A percentile compares a stretch with the other conserved stretches of the same genome.
Evolutionary conservation across 2,329 filamentous ascomycete genomes (phyloP).

Genomic region (Exophiala calicioides): DNA sequence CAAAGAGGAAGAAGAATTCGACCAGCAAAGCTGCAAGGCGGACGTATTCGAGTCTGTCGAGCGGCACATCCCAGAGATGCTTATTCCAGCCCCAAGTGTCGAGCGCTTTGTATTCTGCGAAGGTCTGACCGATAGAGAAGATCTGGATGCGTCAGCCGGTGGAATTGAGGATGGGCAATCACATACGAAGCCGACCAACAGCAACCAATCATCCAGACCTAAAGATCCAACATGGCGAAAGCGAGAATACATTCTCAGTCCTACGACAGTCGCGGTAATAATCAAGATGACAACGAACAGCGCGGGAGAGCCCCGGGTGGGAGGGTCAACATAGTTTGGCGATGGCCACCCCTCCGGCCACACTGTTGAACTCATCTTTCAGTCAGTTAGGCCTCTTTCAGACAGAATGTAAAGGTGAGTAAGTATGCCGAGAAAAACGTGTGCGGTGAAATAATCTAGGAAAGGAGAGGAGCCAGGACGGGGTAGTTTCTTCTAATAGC

Average conservation of each 20-base stretch:
- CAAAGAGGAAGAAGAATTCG: conserved; percentile 23
- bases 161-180: background rate
- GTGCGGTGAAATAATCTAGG: background rate
- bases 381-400: background rate
- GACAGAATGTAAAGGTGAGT: background rate
- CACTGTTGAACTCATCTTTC: background rate
- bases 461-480: no score
- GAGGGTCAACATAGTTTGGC: conserved; percentile 18
- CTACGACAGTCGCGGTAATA: conserved; percentile 11
- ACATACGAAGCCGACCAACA: conserved; percentile 19
- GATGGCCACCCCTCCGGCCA: conserved; percentile 13
- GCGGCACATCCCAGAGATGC: conserved; percentile 22
- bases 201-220: conserved; percentile 20
- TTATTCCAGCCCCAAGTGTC: conserved; percentile 21
- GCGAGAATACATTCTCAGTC: conserved; percentile 19
- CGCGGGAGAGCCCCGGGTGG: conserved; percentile 10
- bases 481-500: no score
- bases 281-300: conserved; percentile 16
- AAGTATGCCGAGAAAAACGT: no score
- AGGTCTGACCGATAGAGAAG: conserved; percentile 21
- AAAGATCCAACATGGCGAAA: conserved; percentile 6
- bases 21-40: conserved; percentile 22
- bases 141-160: conserved; percentile 7
- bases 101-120: conserved; percentile 17
- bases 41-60: conserved; percentile 7